Evolutionary conservation across 2,329 filamentous ascomycete species (phyloP), one percentile per base, ranked within the genome.

Genomic region (Fusarium anguioides): DNA sequence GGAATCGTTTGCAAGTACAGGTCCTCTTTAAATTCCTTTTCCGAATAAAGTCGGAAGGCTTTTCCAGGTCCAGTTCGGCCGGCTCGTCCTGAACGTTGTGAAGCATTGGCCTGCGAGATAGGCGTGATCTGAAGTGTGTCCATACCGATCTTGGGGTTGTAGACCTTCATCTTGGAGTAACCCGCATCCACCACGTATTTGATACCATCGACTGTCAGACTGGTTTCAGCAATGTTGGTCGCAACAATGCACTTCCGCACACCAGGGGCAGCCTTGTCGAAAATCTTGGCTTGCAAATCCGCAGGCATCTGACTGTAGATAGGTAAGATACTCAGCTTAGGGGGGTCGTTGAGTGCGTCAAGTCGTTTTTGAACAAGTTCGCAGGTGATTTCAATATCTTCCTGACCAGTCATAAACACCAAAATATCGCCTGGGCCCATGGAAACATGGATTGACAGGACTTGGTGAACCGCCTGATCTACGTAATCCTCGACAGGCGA

Each of bases 241-340:
- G 96, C 96, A 37, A 99, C 95, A 67, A 99, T 97, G 73, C 97
- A 96, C 77, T 99, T 99, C 59, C 96, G 89, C 6, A 97, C 94
- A 2, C 96, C 96, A 1, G 94, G 91, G 4, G 92, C 84, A 4
- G 96, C 96, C 68, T 90, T 89, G 75, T 99, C 95, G 73, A 99
- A 99, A 68, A 99, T 99, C 79, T 96, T 98, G 60, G 96, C 93
- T 78, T 99, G 96, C 33, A 99, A 82, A 77, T 99, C 96, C 31
- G 96, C 96, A 4, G 96, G 96, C 96, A 99, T 97, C 78, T 99
- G 96, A 84, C 94, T 97, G 87, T 99, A 99, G 54, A 99, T 98
- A 0, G 96, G 96, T 26, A 99, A 81, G 53, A 99, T 97, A 75
- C 92, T 95, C 59, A 99, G 87, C 75, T 97, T 95, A 2, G 96